Conservation (phyloP, 208 protist genomes). For the Leishmania mexicana region DNA sequence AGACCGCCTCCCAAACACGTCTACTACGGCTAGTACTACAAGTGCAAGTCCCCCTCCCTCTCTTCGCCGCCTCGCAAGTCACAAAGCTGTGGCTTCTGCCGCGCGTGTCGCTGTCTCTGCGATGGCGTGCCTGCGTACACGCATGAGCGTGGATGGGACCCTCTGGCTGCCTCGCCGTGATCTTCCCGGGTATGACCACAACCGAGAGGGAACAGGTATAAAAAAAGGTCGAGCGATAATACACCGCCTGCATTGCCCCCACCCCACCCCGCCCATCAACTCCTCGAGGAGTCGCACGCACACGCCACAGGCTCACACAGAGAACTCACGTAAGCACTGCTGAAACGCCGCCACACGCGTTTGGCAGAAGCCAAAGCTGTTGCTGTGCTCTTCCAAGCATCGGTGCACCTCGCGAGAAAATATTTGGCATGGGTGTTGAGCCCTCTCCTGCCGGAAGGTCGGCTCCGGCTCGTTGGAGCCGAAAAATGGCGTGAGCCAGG, state of each 20-base stretch:
- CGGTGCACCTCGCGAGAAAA: slow-evolving; percentile 67
- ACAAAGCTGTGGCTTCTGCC: not conserved
- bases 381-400: slow-evolving; percentile 62
- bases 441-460: slow-evolving; percentile 22
- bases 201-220: not conserved
- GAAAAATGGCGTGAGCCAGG: slow-evolving; percentile 79
- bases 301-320: not conserved
- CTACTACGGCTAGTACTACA: not conserved
- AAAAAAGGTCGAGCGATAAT: not conserved
- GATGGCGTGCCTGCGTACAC: not conserved
- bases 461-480: slow-evolving; percentile 68
- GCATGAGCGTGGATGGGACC: not conserved
- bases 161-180: not conserved
- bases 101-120: not conserved
- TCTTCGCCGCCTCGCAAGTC: not conserved
- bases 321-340: slow-evolving; percentile 75
- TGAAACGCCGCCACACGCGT: slow-evolving; percentile 62
- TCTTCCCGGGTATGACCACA: not conserved
- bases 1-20: not conserved
- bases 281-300: not conserved
- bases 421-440: slow-evolving; percentile 57
- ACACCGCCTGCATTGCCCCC: not conserved
- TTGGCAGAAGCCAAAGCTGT: slow-evolving; percentile 76
- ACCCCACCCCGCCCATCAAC: not conserved
- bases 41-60: not conserved